A percentile compares a stretch with the other conserved stretches of the same genome.
Evolutionary conservation across 345 rosid species (phyloP).

Genomic region (Stellera chamaejasme): DNA sequence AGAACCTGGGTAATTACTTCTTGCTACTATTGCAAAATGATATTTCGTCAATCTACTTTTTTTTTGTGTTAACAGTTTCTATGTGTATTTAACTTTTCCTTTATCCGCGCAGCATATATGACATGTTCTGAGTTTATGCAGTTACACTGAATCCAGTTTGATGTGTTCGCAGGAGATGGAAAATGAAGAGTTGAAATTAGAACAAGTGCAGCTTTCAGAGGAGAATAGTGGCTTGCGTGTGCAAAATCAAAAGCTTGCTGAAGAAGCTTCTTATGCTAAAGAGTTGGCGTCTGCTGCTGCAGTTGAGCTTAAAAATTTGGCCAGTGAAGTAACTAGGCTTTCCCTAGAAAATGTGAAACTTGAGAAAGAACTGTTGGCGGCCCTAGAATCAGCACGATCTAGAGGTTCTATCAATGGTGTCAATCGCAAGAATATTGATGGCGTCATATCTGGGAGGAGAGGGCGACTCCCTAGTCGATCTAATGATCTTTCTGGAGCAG

Average conservation of each 20-base stretch:
- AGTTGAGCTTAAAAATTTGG: conserved; percentile 93
- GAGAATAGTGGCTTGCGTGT: conserved; percentile 82
- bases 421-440: conserved; percentile 61
- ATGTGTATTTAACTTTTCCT: no score
- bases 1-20: no score
- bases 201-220: conserved; percentile 75
- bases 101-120: no score
- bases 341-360: conserved; percentile 75
- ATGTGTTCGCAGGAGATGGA: conserved; percentile 51
- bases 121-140: no score
- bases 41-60: no score
- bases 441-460: conserved; percentile 58
- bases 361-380: conserved; percentile 68
- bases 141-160: conserved; percentile 7
- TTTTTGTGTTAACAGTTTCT: no score
- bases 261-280: conserved; percentile 96
- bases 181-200: conserved; percentile 78
- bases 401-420: conserved; percentile 58
- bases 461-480: conserved; percentile 66
- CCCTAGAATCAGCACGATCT: conserved; percentile 60
- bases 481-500: conserved; percentile 39
- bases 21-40: no score
- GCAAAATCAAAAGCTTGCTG: conserved; percentile 86
- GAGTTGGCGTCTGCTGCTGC: conserved; percentile 99
- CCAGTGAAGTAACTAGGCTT: conserved; percentile 84